Base-by-base conservation (phyloP, 1,284 basidiomycete genomes). In the Rhizoctonia solani region DNA sequence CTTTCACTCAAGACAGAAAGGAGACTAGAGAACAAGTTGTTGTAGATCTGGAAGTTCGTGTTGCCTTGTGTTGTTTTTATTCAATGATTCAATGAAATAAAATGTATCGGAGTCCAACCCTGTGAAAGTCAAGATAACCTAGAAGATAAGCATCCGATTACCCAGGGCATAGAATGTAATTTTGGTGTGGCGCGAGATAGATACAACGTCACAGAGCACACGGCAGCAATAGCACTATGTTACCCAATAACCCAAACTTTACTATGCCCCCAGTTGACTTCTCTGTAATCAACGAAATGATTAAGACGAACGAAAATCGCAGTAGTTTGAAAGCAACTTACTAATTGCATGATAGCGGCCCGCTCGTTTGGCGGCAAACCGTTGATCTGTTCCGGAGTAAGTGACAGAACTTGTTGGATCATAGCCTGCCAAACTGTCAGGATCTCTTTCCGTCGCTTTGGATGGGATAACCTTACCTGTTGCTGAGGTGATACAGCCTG, bases 351-450 rank as follows among this genome's bases (percentile, higher is more conserved):
- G 50, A 98, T 92, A n/a, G 92, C 89, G 0, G 87, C 85, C 52
- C 90, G 84, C 72, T 98, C 95, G 1, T 85, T 82, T 0, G 91
- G 88, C 23, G 94, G 92, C 52, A 98, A 79, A 5, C 85, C 86
- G 67, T 87, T 88, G 73, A 99, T 92, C 77, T 98, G 94, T 53
- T 93, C 93, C 42, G 85, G 88, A 0, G 92, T 91, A 73, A 99
- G 79, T 68, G 83, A 85, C 32, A 99, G 79, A 0, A 98, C 94
- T 78, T 95, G 93, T 76, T 92, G 81, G 50, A 95, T 75, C 87
- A 94, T 92, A 27, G 84, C 81, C 90, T 93, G 73, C 11, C 49
- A 47, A 16, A 19, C 23, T 4, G 8, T 37, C 46, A 59, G 41
- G 23, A 39, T 5, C 21, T 4, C 25, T 6, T n/a, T 4, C 23